phyloP scores from a whole-genome alignment of 108 stramenopile species.

The Nitzschia putrida region DNA sequence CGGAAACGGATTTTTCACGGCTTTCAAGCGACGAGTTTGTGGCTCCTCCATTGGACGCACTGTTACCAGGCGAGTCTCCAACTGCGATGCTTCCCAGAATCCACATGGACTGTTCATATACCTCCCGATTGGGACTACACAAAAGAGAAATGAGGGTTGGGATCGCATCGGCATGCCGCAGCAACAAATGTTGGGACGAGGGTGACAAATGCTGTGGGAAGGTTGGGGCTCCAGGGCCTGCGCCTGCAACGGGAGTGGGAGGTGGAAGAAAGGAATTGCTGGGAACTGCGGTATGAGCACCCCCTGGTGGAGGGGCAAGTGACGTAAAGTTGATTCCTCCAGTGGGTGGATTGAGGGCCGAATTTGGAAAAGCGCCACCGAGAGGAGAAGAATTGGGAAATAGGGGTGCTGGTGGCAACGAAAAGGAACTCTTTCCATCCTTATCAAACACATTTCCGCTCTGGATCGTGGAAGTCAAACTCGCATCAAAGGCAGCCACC shows the following conservation, averaged over 20 bases:
- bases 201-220: slow-evolving; percentile 67
- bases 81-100: slow-evolving; percentile 82
- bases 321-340: slow-evolving; percentile 59
- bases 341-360: slow-evolving; percentile 31
- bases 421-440: slow-evolving; percentile 24
- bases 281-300: slow-evolving; percentile 49
- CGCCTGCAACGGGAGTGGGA: slow-evolving; percentile 50
- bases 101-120: slow-evolving; percentile 85
- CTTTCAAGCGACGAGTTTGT: slow-evolving; percentile 11
- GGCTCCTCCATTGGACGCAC: slow-evolving; percentile 25
- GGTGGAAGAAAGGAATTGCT: slow-evolving; percentile 60
- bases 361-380: slow-evolving; percentile 24
- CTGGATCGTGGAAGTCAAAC: slow-evolving; percentile 50
- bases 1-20: slow-evolving; percentile 58
- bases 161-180: slow-evolving; percentile 86
- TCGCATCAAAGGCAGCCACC: slow-evolving; percentile 59
- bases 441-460: slow-evolving; percentile 34
- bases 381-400: slow-evolving; percentile 32
- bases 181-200: slow-evolving; percentile 70
- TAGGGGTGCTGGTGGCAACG: slow-evolving; percentile 45
- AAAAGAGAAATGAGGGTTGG: slow-evolving; percentile 78
- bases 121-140: slow-evolving; percentile 60
- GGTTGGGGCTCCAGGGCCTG: not conserved
- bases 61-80: slow-evolving; percentile 58
- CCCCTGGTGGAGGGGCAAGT: slow-evolving; percentile 53